Evolutionary conservation across 2,329 filamentous ascomycete genomes (phyloP), one percentile per base, ranked within the genome.

Genomic region (Cladosporium sp.): DNA sequence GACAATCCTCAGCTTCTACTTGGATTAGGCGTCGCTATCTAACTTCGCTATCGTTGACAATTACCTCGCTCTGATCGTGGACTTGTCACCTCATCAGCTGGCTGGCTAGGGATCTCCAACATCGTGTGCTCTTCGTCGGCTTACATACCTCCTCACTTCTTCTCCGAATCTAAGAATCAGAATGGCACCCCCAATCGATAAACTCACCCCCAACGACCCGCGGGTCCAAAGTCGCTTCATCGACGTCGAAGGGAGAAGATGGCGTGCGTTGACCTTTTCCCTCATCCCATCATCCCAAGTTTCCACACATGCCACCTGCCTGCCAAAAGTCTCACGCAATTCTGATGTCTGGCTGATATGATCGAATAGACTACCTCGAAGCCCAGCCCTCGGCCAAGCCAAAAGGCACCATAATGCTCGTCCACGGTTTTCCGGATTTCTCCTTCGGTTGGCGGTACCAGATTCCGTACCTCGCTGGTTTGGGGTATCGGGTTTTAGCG

Each of bases 361-460:
- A 39, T n/a, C n/a, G n/a, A n/a, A n/a, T n/a, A 64, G 60, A 78
- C 42, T 83, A 82, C 58, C 66, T 82, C 25, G 59, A 63, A 46
- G 55, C 61, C 47, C 35, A 45, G 7, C 46, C 57, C 19, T 2
- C 51, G n/a, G 51, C 52, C 27, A 25, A 33, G 6, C 18, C 42
- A 56, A 74, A 67, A 54, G 73, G 71, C 22, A 81, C 77, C 0
- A 70, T 82, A 13, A 74, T 83, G 54, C 68, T 83, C 51, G 75
- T 81, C 62, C 86, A 90, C 68, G 91, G 91, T 57, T 94, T 84
- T 71, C 49, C 49, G 7, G 90, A 95, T 69, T 70, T 93, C 15
- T 80, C 82, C 7, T 83, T 90, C 63, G 89, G 86, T 63, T 97
- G 92, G 92, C 84, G 91, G 54, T 85, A 88, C 69, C 91, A 96